phyloP scores from a whole-genome alignment of 495 filamentous ascomycete species.

The Penicillium roqueforti region DNA sequence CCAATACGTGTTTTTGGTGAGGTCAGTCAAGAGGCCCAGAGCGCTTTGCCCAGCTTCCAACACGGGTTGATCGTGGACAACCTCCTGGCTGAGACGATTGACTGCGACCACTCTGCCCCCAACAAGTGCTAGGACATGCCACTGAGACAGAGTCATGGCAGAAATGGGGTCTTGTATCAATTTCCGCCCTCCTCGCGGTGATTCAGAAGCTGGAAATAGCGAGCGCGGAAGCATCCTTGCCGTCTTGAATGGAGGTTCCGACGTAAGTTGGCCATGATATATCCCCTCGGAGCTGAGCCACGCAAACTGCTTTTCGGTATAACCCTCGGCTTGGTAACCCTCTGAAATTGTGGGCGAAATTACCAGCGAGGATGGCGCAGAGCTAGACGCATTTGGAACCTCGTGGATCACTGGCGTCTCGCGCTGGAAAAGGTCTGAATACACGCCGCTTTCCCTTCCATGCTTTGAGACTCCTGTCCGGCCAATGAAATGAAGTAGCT shows the following conservation, averaged over 20 bases:
- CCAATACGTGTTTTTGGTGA: slow-evolving; percentile 95
- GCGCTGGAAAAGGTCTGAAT: slow-evolving; percentile 78
- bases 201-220: slow-evolving; percentile 63
- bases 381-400: slow-evolving; percentile 48
- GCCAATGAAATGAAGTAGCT: slow-evolving; percentile 73
- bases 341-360: slow-evolving; percentile 71
- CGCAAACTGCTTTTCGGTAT: slow-evolving; percentile 70
- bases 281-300: slow-evolving; percentile 88
- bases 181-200: slow-evolving; percentile 57
- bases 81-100: slow-evolving; percentile 76
- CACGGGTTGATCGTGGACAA: slow-evolving; percentile 82
- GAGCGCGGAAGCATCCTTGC: slow-evolving; percentile 71
- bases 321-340: slow-evolving; percentile 36
- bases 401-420: slow-evolving; percentile 76
- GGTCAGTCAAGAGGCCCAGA: slow-evolving; percentile 77
- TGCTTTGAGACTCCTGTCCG: slow-evolving; percentile 55
- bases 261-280: slow-evolving; percentile 70
- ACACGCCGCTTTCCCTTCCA: slow-evolving; percentile 81
- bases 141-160: slow-evolving; percentile 83
- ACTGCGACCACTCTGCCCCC: slow-evolving; percentile 77
- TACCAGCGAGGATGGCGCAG: slow-evolving; percentile 59
- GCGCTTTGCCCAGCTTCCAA: slow-evolving; percentile 75
- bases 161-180: slow-evolving; percentile 65
- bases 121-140: slow-evolving; percentile 84
- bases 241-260: slow-evolving; percentile 56